Evolutionary conservation across 306 rosid species (phyloP).

Genomic region (Hylodesmum podocarpum): DNA sequence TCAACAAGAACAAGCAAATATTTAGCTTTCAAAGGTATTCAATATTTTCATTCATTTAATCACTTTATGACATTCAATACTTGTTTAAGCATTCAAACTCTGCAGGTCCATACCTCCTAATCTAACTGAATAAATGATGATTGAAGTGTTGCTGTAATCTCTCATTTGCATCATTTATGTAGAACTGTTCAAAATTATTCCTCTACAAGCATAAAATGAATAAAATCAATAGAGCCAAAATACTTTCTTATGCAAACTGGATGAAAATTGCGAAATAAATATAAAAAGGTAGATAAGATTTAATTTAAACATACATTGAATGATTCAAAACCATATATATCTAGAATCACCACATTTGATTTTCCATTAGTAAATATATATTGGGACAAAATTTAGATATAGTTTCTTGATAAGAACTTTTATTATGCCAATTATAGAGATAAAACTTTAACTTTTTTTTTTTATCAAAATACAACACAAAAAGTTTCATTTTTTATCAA

Average conservation of each 20-base stretch:
- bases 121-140: conserved; percentile 94
- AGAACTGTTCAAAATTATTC: conserved; percentile 94
- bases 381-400: too few relatives aligned
- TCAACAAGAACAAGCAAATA: conserved; percentile 17
- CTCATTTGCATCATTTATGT: conserved; percentile 64
- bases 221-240: conserved; percentile 13
- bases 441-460: too few relatives aligned
- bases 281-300: neutral
- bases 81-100: conserved; percentile 10
- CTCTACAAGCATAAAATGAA: conserved; percentile 47
- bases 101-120: conserved; percentile 68
- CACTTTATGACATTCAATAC: neutral
- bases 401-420: too few relatives aligned
- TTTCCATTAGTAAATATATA: too few relatives aligned
- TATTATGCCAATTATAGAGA: too few relatives aligned
- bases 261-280: neutral
- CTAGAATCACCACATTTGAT: conserved; percentile 51
- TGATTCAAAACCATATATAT: conserved; percentile 95
- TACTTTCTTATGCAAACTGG: conserved; percentile 26
- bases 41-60: neutral
- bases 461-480: too few relatives aligned
- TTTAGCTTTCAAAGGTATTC: neutral
- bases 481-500: too few relatives aligned
- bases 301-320: conserved; percentile 44
- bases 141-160: conserved; percentile 95